Conservation (phyloP, 768 basidiomycete species). For the Pleurotus eryngii region DNA sequence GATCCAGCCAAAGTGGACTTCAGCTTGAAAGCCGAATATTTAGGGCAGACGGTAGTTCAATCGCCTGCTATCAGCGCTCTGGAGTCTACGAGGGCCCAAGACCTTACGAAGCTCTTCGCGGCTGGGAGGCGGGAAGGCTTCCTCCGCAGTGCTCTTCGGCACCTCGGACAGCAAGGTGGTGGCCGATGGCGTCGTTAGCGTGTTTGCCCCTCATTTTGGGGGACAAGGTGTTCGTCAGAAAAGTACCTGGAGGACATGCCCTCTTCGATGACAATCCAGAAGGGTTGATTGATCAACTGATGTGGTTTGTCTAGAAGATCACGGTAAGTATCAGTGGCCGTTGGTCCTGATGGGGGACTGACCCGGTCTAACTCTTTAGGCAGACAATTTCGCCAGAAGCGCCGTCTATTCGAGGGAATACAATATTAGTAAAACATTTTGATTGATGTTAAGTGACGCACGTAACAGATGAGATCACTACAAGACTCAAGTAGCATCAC, state of each 20-base stretch:
- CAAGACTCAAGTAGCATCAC: too few species aligned
- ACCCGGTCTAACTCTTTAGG: too few species aligned
- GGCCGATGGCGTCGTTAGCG: not conserved
- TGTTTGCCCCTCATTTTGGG: not conserved
- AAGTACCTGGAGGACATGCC: conserved; percentile 23
- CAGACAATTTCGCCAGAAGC: too few species aligned
- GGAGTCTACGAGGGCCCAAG: conserved; percentile 22
- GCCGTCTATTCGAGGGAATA: too few species aligned
- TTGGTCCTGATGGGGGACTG: not conserved
- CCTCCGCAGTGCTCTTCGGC: not conserved
- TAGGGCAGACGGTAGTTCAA: conserved; percentile 18
- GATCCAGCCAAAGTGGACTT: conserved; percentile 22
- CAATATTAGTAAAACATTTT: too few species aligned
- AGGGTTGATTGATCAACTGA: conserved; percentile 18
- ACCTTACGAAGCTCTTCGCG: conserved; percentile 18
- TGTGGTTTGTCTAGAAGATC: conserved; percentile 3
- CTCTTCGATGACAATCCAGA: conserved; percentile 28
- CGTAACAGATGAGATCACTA: too few species aligned
- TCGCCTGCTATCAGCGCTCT: conserved; percentile 17
- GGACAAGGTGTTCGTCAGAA: not conserved
- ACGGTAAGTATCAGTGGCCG: not conserved
- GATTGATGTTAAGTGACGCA: too few species aligned
- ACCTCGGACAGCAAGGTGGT: not conserved
- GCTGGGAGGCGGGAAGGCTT: not conserved
- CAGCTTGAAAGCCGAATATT: conserved; percentile 20